Evolutionary conservation across 768 basidiomycete species (phyloP).

Genomic region (Lyophyllum atratum): DNA sequence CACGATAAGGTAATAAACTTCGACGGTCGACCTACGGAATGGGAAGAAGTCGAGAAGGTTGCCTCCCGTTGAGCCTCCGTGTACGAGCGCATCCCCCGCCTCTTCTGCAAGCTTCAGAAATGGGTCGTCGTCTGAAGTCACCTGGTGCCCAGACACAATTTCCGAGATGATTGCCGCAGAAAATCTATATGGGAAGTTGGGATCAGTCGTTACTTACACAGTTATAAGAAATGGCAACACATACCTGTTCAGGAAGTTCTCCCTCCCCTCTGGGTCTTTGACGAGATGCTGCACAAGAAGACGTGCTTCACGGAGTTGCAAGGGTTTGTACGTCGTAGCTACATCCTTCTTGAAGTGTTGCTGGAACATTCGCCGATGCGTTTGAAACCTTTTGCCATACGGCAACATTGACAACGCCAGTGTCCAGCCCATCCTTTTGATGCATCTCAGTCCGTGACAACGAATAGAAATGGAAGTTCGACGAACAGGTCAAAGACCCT

Average conservation of each 20-base stretch:
- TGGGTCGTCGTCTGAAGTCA: slow-evolving; percentile 14
- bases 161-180: slow-evolving; percentile 14
- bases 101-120: slow-evolving; percentile 11
- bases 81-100: background rate
- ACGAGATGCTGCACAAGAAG: slow-evolving; percentile 2
- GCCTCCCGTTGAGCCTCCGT: slow-evolving; percentile 8
- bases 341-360: slow-evolving; percentile 5
- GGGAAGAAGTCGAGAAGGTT: slow-evolving; percentile 19
- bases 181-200: slow-evolving; percentile 12
- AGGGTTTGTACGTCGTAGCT: slow-evolving; percentile 3
- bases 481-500: background rate
- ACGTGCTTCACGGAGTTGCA: slow-evolving; percentile 8
- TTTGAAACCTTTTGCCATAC: slow-evolving; percentile 7
- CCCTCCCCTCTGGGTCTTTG: background rate
- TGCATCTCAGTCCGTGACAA: background rate
- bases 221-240: background rate
- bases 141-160: slow-evolving; percentile 18
- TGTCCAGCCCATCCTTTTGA: slow-evolving; percentile 6
- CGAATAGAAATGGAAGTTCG: background rate
- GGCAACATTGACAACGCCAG: slow-evolving; percentile 1
- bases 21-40: slow-evolving; percentile 4
- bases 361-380: slow-evolving; percentile 12
- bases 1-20: too few relatives aligned
- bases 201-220: background rate
- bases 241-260: background rate